These are phyloP conservation scores for Farysia itapuensis DNA, from an alignment of 1,284 basidiomycete species.

Conservation along the genomic window DNA sequence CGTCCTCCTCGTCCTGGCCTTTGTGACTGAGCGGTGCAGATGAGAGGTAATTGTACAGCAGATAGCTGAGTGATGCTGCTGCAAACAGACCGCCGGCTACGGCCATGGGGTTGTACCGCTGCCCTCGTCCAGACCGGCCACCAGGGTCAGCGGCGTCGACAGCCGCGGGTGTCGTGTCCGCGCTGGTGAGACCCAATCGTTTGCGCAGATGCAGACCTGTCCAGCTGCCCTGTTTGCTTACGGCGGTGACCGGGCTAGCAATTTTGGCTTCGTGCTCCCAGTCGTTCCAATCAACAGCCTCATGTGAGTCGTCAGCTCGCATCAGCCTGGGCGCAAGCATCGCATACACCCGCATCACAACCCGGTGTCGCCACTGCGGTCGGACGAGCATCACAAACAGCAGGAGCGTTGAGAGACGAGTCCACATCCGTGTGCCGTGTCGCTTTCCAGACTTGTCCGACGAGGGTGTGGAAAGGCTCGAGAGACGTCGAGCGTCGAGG, in stretches of 20 bases:
- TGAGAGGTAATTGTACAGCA: slow-evolving; percentile 26
- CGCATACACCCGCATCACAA: slow-evolving; percentile 6
- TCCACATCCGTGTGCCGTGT: neutral
- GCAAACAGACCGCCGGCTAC: slow-evolving; percentile 21
- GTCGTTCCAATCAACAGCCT: slow-evolving; percentile 15
- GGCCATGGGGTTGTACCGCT: slow-evolving; percentile 10
- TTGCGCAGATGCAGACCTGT: slow-evolving; percentile 24
- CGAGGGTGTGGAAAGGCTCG: slow-evolving; percentile 3
- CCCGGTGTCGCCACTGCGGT: slow-evolving; percentile 18
- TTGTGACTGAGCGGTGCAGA: too few relatives aligned
- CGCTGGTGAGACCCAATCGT: slow-evolving; percentile 5
- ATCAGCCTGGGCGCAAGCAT: neutral
- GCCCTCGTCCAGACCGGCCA: neutral
- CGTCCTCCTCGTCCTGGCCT: slow-evolving; percentile 6
- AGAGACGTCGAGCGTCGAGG: slow-evolving; percentile 7
- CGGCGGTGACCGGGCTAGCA: neutral
- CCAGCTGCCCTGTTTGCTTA: neutral
- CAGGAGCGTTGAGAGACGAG: neutral
- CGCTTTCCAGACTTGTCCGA: neutral
- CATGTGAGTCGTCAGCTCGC: neutral
- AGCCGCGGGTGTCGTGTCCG: neutral
- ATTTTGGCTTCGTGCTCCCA: slow-evolving; percentile 8
- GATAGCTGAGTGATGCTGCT: slow-evolving; percentile 16
- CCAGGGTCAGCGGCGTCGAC: neutral
- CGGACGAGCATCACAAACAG: slow-evolving; percentile 14